Evolutionary conservation across 192 early-diverging fungal species (phyloP).

Genomic region (Backusella parvicylindrica): DNA sequence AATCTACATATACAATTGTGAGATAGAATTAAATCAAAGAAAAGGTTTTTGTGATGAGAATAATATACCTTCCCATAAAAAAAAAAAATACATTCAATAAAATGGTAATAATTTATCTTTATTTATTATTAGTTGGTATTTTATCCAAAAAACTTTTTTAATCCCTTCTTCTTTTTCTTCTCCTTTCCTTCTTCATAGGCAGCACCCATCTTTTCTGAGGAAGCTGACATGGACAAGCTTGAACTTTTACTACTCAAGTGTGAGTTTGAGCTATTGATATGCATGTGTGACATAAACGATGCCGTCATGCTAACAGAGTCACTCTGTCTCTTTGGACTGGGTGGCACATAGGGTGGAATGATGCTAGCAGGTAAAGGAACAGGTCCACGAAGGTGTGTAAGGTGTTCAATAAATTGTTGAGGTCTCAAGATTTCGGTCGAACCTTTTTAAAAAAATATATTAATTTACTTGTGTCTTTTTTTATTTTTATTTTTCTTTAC

Average conservation of each 20-base stretch:
- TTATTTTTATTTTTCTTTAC: slow-evolving; percentile 1
- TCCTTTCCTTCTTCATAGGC: slow-evolving; percentile 12
- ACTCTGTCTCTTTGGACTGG: slow-evolving; percentile 6
- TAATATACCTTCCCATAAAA: too few relatives aligned
- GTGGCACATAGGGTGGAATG: slow-evolving; percentile 29
- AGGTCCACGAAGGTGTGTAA: slow-evolving; percentile 18
- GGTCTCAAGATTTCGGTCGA: slow-evolving; percentile 30
- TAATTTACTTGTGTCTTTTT: background rate
- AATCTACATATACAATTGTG: too few relatives aligned
- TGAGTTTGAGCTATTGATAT: background rate
- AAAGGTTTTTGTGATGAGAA: background rate
- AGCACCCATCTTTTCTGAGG: background rate
- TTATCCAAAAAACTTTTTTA: slow-evolving; percentile 31
- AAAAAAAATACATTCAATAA: background rate
- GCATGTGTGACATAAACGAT: slow-evolving; percentile 11
- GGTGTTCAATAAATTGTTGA: slow-evolving; percentile 20
- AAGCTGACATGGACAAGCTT: background rate
- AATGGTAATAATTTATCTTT: background rate
- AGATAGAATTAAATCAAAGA: too few relatives aligned
- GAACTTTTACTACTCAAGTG: background rate
- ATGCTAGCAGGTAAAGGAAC: slow-evolving; percentile 9
- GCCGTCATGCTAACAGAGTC: background rate
- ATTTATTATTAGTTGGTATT: background rate
- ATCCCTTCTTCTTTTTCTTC: slow-evolving; percentile 33
- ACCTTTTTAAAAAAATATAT: slow-evolving; percentile 4